Evolutionary conservation across 352 stramenopile genomes (phyloP), one percentile per base, ranked within the genome.

Genomic region (Phytophthora sp.): DNA sequence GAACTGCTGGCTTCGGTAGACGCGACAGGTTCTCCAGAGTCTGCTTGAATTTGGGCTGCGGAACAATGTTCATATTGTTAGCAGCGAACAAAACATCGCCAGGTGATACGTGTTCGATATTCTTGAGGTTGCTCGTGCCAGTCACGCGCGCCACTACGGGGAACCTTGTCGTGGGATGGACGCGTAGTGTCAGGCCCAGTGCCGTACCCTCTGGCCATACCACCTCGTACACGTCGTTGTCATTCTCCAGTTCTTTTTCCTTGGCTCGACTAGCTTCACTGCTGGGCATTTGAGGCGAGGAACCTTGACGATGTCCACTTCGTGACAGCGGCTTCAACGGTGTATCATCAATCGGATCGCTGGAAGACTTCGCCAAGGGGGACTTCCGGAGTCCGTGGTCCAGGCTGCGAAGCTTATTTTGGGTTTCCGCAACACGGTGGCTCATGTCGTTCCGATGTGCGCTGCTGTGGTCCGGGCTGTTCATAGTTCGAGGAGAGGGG

Each of bases 21-120:
- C 84, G 84, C 15, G 77, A 88, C 27, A 92, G 50, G 58, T 89
- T 87, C 60, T 89, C 80, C 16, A 92, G 71, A 7, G 84, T 92
- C 57, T 92, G 82, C 58, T 92, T 92, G 58, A 92, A 90, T 63
- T 92, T 92, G 4, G 81, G 57, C 60, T 92, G 84, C 8, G 84
- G 84, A 5, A 89, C 66, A 66, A 92, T 88, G 54, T 76, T 80
- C 73, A 89, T 83, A 29, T 85, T 81, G 65, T 92, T 92, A 13
- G 84, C 84, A 1, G 82, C 81, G 50, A 88, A 90, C 7, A 92
- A 57, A 27, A 92, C 78, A 42, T 92, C 84, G 13, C 84, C 84
- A 12, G 83, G 77, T 3, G 80, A 75, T 21, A 92, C 82, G 56
- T 88, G 81, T 69, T 90, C 83, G 29, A 89, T 90, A 55, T 92